These are phyloP conservation scores for Astraeus odoratus DNA, from an alignment of 768 basidiomycete genomes.

Conservation along the genomic window DNA sequence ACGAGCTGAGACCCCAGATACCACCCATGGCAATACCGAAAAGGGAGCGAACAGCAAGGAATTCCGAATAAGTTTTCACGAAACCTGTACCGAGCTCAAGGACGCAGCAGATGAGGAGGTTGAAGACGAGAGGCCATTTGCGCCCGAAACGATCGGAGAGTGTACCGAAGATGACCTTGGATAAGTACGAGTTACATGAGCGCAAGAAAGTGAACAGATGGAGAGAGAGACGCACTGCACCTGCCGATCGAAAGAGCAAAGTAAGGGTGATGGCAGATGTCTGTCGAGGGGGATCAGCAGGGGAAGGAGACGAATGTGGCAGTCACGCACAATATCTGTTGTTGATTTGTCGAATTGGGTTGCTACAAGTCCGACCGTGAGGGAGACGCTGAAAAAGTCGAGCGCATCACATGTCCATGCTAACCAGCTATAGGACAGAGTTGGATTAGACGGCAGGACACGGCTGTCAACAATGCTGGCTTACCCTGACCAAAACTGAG, in stretches of 20 bases:
- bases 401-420: slow-evolving; percentile 86
- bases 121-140: slow-evolving; percentile 85
- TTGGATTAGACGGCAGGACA: not conserved
- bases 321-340: slow-evolving; percentile 35
- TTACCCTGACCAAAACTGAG: slow-evolving; percentile 54
- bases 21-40: slow-evolving; percentile 90
- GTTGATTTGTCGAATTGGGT: slow-evolving; percentile 40
- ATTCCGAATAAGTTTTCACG: slow-evolving; percentile 65
- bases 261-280: slow-evolving; percentile 88
- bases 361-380: slow-evolving; percentile 43
- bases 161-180: slow-evolving; percentile 65
- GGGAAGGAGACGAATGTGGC: not conserved
- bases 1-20: slow-evolving; percentile 78
- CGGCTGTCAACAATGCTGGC: not conserved
- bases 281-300: slow-evolving; percentile 17
- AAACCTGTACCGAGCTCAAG: slow-evolving; percentile 82
- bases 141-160: slow-evolving; percentile 86
- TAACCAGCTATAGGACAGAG: slow-evolving; percentile 50
- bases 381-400: slow-evolving; percentile 78
- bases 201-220: not conserved
- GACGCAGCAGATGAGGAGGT: slow-evolving; percentile 61
- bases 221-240: slow-evolving; percentile 41
- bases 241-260: slow-evolving; percentile 80
- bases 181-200: not conserved
- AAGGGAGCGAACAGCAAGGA: slow-evolving; percentile 75